A percentile compares a stretch with the other conserved stretches of the same genome.
Conservation (phyloP, 2,329 filamentous ascomycete genomes). For the Botrytis deweyae region DNA sequence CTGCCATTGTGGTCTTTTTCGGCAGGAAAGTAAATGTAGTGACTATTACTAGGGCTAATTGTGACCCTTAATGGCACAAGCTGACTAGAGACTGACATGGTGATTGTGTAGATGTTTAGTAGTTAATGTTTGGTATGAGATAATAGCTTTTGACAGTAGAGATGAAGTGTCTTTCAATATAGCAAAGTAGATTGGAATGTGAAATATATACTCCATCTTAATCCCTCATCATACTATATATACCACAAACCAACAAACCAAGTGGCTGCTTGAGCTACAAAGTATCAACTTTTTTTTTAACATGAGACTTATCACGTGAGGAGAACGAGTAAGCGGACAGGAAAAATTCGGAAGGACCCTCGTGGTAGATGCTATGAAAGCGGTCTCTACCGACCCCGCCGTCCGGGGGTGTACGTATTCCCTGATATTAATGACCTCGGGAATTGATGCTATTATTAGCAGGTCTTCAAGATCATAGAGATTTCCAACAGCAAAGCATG, state of each 20-base stretch:
- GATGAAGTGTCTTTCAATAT: neutral
- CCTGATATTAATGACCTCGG: too few relatives aligned
- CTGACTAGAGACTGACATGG: rapidly evolving
- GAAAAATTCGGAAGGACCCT: neutral
- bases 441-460: too few relatives aligned
- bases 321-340: neutral
- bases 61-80: rapidly evolving
- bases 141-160: neutral
- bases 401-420: too few relatives aligned
- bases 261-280: neutral
- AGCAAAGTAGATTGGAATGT: neutral
- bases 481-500: too few relatives aligned
- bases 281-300: neutral
- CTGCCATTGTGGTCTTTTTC: neutral
- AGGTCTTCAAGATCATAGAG: too few relatives aligned
- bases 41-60: neutral
- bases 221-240: neutral
- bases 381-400: neutral
- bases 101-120: neutral
- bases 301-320: neutral
- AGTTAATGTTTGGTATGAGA: neutral
- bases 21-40: neutral
- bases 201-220: neutral
- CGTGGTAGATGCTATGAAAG: neutral
- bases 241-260: neutral